Evolutionary conservation across 2,329 filamentous ascomycete species (phyloP).

Genomic region (Fusarium luffae): DNA sequence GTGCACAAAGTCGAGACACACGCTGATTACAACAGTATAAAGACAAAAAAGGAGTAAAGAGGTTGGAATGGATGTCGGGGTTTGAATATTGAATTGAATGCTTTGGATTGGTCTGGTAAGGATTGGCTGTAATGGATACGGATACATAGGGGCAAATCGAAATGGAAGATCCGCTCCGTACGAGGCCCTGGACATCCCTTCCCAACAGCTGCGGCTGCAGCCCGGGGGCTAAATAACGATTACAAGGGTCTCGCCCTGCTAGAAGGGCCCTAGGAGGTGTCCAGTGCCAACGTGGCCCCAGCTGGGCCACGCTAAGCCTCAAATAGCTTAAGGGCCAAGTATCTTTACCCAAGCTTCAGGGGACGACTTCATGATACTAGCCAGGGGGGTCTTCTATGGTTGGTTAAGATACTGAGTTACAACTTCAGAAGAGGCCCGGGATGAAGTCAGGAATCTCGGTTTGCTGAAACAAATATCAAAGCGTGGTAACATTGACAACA

Average conservation of each 20-base stretch:
- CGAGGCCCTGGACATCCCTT: constrained; percentile 17
- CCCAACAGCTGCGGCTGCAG: constrained; percentile 18
- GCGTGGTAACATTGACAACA: neutral
- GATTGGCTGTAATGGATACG: neutral
- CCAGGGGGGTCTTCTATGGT: constrained; percentile 21
- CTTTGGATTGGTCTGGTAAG: constrained; percentile 31
- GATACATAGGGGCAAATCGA: constrained; percentile 32
- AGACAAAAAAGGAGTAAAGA: constrained; percentile 33
- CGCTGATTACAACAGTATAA: constrained; percentile 9
- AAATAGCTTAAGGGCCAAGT: constrained; percentile 7
- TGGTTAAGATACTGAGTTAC: neutral
- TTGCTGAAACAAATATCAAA: neutral
- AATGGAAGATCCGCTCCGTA: constrained; percentile 35
- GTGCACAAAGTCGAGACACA: constrained; percentile 5
- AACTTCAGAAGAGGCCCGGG: neutral
- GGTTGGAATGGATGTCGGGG: constrained; percentile 31
- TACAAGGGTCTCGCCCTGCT: constrained; percentile 30
- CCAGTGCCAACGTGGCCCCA: constrained; percentile 38
- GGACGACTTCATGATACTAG: constrained; percentile 21
- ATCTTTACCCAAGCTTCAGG: constrained; percentile 33
- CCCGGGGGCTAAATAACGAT: constrained; percentile 2
- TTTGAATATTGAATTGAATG: constrained; percentile 32
- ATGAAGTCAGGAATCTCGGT: neutral
- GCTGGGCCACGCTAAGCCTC: constrained; percentile 25
- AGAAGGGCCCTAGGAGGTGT: constrained; percentile 1